phyloP scores from a whole-genome alignment of 129 eudicot species.

The Flaveria ramosissima region DNA sequence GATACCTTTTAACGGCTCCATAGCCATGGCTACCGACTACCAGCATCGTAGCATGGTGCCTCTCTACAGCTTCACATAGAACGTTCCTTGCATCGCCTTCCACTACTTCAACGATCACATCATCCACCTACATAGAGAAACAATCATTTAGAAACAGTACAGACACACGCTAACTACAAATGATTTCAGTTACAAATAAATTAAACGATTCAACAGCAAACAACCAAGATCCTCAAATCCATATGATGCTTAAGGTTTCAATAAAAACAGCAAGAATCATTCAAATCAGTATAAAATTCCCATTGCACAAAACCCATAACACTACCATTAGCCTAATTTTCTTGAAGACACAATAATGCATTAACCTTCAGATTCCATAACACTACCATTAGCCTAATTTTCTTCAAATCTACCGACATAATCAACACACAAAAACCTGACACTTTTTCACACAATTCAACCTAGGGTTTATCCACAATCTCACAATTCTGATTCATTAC shows the following conservation, averaged over 20 bases:
- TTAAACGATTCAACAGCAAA: slow-evolving; percentile 18
- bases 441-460: not conserved
- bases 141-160: not conserved
- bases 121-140: slow-evolving; percentile 49
- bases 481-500: not conserved
- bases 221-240: slow-evolving; percentile 3
- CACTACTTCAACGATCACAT: slow-evolving; percentile 54
- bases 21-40: slow-evolving; percentile 94
- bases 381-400: not conserved
- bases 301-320: not conserved
- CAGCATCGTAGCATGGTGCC: slow-evolving; percentile 73
- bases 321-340: not conserved
- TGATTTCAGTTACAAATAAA: too few species aligned
- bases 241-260: not conserved
- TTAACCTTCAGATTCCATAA: not conserved
- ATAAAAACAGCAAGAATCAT: not conserved
- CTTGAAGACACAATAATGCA: not conserved
- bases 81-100: slow-evolving; percentile 95
- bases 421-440: slow-evolving; percentile 1
- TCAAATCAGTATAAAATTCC: not conserved
- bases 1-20: slow-evolving; percentile 84
- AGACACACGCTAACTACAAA: slow-evolving; percentile 4
- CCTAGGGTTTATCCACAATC: slow-evolving; percentile 1
- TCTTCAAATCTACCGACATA: not conserved
- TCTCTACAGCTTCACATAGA: slow-evolving; percentile 80